Conservation (phyloP, 495 filamentous ascomycete species). For the Talaromyces wortmannii region DNA sequence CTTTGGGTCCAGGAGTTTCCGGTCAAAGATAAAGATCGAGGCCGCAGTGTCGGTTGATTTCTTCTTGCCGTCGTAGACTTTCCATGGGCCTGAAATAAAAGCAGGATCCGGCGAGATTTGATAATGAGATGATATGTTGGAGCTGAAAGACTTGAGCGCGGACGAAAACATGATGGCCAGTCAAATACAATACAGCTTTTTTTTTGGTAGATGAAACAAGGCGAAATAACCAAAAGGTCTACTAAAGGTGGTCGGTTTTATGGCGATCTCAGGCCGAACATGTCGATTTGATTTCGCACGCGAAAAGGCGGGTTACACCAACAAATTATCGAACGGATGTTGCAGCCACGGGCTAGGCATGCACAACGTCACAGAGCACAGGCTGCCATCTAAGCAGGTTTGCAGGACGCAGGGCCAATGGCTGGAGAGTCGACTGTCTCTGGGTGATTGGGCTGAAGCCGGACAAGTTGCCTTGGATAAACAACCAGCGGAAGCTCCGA, state of each 20-base stretch:
- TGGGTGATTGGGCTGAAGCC: background rate
- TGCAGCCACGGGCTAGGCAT: no score
- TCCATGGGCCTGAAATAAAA: conserved; percentile 84
- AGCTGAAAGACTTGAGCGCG: conserved; percentile 84
- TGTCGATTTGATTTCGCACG: background rate
- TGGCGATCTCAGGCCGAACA: background rate
- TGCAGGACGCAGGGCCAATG: background rate
- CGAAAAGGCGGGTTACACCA: no score
- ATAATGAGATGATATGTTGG: conserved; percentile 90
- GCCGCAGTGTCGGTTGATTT: conserved; percentile 81
- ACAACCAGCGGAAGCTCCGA: background rate
- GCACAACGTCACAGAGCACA: no score
- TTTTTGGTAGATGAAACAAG: background rate
- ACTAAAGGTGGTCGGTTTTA: background rate
- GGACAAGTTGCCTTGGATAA: background rate
- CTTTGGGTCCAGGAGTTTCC: conserved; percentile 70
- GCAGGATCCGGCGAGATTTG: conserved; percentile 61
- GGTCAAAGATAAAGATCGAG: conserved; percentile 93
- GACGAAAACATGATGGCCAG: conserved; percentile 71
- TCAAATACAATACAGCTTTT: background rate
- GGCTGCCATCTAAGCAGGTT: no score
- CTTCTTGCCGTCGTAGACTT: conserved; percentile 94
- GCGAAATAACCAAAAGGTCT: background rate
- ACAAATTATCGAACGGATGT: no score
- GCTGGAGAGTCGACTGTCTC: background rate